phyloP scores from a whole-genome alignment of 352 stramenopile species.

The Halophytophthora polymorphica region DNA sequence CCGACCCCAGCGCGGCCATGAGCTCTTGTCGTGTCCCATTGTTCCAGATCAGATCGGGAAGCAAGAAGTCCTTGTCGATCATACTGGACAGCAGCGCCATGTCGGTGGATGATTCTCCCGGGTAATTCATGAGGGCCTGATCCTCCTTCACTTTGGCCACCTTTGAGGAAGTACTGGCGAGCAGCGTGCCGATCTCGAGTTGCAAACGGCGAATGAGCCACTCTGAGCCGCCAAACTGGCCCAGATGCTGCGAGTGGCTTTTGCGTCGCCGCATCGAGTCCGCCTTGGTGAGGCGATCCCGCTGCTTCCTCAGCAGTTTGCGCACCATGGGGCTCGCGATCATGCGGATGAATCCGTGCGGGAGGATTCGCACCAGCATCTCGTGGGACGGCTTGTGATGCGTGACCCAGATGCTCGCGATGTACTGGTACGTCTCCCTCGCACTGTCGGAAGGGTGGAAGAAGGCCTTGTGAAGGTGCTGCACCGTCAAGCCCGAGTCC shows the following conservation, averaged over 20 bases:
- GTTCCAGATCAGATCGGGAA: constrained; percentile 84
- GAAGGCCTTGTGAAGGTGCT: constrained; percentile 62
- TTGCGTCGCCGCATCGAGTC: constrained; percentile 20
- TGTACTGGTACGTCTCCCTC: constrained; percentile 70
- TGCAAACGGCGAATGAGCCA: constrained; percentile 76
- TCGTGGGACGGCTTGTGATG: constrained; percentile 75
- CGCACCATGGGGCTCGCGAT: constrained; percentile 52
- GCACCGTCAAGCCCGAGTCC: constrained; percentile 54
- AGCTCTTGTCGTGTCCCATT: constrained; percentile 52
- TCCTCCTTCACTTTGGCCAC: constrained; percentile 41
- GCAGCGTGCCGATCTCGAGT: constrained; percentile 46
- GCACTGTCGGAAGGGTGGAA: constrained; percentile 57
- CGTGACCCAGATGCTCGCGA: constrained; percentile 72
- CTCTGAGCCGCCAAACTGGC: constrained; percentile 30
- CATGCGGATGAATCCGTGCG: constrained; percentile 76
- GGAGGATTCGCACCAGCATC: constrained; percentile 58
- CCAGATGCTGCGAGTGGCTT: constrained; percentile 22
- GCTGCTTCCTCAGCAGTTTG: constrained; percentile 62
- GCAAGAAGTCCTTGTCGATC: constrained; percentile 65
- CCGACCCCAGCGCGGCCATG: constrained; percentile 36
- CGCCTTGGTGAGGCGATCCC: constrained; percentile 28
- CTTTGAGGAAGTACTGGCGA: constrained; percentile 27
- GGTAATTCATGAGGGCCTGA: constrained; percentile 62
- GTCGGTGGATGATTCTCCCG: constrained; percentile 65
- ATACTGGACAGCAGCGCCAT: constrained; percentile 63